Evolutionary conservation across 768 basidiomycete species (phyloP), one percentile per base, ranked within the genome.

Genomic region (Lactarius trivialis): DNA sequence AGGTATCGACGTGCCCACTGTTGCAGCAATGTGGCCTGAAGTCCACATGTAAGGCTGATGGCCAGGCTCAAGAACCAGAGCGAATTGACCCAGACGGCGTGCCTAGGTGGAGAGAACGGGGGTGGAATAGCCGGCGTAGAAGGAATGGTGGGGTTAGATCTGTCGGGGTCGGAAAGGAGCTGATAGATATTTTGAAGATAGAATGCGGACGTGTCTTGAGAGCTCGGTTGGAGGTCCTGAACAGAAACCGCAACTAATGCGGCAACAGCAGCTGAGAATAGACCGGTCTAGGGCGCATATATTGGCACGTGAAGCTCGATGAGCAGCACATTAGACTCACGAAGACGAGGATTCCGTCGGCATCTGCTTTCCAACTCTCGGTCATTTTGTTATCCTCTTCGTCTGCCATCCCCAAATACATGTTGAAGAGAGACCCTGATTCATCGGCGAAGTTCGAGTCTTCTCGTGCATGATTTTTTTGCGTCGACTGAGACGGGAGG

Each of bases 51-150:
- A 30, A 60, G 24, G 49, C 60, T 55, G 39, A 60, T 36, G n/a
- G 24, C 37, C 34, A 60, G 21, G 43, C 60, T 60, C 43, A 60
- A 21, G 39, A 55, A 60, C 53, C 60, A 60, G 28, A 60, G 54
- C 0, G 52, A 30, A 28, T 60, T 56, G n/a, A 56, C 60, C 49
- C 53, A 48, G n/a, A 60, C 19, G 15, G 58, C 58, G 49, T 24
- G 48, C 15, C 21, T 26, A n/a, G 43, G 32, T 21, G 56, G n/a
- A 45, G 56, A 57, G 43, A 48, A 57, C 7, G 33, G 7, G 4
- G 56, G 56, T 26, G 45, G 32, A 15, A 17, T 24, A 17, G 45
- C 7, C n/a, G 24, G 45, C 17, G 45, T 17, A 1, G 30, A 7
- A 24, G 32, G 56, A 11, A 49, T 45, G 7, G 30, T 1, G 19